These are phyloP conservation scores for Flaveria sonorensis DNA, from an alignment of 129 eudicot species.

Conservation along the genomic window DNA sequence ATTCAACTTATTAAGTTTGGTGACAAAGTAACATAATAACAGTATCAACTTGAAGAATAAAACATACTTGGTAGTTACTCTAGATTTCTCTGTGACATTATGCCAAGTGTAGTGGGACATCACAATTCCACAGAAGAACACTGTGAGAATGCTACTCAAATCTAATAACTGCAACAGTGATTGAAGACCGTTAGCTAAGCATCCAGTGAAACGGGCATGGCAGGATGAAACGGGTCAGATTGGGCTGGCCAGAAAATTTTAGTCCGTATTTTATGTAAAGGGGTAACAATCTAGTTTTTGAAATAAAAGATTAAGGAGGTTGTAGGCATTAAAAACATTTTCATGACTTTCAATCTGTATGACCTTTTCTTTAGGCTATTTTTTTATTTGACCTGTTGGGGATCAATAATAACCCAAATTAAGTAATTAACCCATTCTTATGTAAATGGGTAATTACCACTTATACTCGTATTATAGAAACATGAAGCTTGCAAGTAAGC, in stretches of 20 bases:
- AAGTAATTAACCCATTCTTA: not conserved
- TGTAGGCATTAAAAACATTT: conserved; percentile 5
- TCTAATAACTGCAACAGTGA: conserved; percentile 61
- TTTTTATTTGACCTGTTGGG: not conserved
- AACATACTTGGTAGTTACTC: conserved; percentile 75
- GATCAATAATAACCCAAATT: not conserved
- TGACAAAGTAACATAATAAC: not conserved
- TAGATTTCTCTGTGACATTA: conserved; percentile 83
- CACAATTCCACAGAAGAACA: conserved; percentile 92
- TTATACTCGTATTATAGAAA: not conserved
- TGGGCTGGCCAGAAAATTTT: not conserved
- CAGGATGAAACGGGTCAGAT: not conserved
- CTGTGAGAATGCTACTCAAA: conserved; percentile 84
- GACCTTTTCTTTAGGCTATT: not conserved
- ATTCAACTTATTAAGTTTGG: not conserved
- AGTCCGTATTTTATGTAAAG: not conserved
- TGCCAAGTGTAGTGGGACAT: conserved; percentile 98
- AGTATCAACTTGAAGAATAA: not conserved
- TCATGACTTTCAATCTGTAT: not conserved
- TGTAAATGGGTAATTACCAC: not conserved
- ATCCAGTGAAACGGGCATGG: not conserved
- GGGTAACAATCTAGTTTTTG: not conserved
- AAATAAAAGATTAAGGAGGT: not conserved
- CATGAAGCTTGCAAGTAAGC: not conserved
- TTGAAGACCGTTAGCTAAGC: conserved; percentile 11